Base-by-base conservation (phyloP, 108 stramenopile genomes). In the Tribonema minus region DNA sequence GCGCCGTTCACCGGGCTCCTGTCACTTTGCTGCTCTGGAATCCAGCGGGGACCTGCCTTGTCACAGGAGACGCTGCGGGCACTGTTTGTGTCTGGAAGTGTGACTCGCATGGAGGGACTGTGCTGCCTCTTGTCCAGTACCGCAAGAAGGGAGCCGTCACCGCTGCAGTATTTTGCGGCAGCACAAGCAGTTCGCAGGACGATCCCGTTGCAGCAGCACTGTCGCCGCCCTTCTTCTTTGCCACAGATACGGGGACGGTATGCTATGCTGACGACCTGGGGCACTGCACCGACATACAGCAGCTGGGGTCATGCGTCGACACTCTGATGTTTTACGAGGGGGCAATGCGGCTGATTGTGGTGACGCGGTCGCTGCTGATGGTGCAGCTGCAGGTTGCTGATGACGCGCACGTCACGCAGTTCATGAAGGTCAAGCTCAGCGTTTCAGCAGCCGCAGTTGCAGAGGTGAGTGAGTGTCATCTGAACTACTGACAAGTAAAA, bases 231-330 rank as follows among this genome's bases (percentile, higher is more conserved):
- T 87, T 87, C 36, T 87, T 87, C 71, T 76, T 87, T 39, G 79
- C 82, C 20, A 81, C 82, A 12, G 67, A 82, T n/a, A n/a, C 31
- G 20, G 87, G 87, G 3, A n/a, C 58, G 27, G 71, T 86, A 3
- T 72, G 68, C 75, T 84, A 84, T 25, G 79, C 83, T n/a, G 85
- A 87, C 66, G 87, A 87, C 30, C 70, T 87, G 28, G 87, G 87
- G 0, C 82, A 86, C 39, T 81, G 83, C 72, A 78, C 82, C 25
- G 85, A 86, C 25, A 82, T 87, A 3, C 83, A 86, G 59, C 40
- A 74, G 35, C 40, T 87, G 5, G 30, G 67, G 26, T 59, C 82
- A 0, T 9, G 37, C 35, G 68, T 87, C 37, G 85, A 86, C 58
- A 31, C 25, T 32, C 67, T 87, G 40, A 37, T 87, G 33, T 86